These are phyloP conservation scores for Ulota crispa DNA, from an alignment of 225 moss, liverwort and hornwort genomes.

Conservation along the genomic window DNA sequence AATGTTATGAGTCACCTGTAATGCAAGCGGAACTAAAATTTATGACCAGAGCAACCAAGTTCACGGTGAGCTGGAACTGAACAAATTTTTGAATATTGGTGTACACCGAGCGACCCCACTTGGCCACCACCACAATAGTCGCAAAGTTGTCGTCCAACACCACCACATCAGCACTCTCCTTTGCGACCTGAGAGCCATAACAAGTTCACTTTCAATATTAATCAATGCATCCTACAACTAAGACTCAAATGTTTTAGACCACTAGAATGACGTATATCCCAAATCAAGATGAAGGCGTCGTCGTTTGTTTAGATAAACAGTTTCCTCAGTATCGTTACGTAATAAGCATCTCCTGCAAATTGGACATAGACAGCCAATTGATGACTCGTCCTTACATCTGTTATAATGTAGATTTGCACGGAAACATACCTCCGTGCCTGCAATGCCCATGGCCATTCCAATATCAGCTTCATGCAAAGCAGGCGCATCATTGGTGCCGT, in stretches of 20 bases:
- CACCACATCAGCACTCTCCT: conserved; percentile 94
- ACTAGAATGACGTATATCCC: neutral
- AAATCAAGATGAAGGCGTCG: neutral
- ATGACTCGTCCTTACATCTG: neutral
- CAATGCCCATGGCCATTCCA: conserved; percentile 96
- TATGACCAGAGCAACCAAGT: conserved; percentile 81
- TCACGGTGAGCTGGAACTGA: conserved; percentile 94
- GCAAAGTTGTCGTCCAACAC: conserved; percentile 85
- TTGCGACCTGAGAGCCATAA: conserved; percentile 68
- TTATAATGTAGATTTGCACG: neutral
- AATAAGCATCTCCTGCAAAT: neutral
- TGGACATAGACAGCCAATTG: neutral
- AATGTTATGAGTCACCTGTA: conserved; percentile 54
- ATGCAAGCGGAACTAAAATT: conserved; percentile 93
- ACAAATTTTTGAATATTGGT: conserved; percentile 95
- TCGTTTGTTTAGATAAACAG: neutral
- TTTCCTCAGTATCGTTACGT: neutral
- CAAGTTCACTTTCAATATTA: conserved; percentile 9
- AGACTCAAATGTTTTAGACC: conserved; percentile 1
- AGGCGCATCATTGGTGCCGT: conserved; percentile 99
- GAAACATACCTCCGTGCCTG: conserved; percentile 83
- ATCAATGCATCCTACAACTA: conserved; percentile 4
- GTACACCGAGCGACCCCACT: conserved; percentile 99
- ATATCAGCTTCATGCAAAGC: conserved; percentile 94
- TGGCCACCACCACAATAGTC: conserved; percentile 87